A percentile compares a stretch with the other conserved stretches of the same genome.
phyloP scores from a whole-genome alignment of 768 basidiomycete genomes.

The Chiua virens region DNA sequence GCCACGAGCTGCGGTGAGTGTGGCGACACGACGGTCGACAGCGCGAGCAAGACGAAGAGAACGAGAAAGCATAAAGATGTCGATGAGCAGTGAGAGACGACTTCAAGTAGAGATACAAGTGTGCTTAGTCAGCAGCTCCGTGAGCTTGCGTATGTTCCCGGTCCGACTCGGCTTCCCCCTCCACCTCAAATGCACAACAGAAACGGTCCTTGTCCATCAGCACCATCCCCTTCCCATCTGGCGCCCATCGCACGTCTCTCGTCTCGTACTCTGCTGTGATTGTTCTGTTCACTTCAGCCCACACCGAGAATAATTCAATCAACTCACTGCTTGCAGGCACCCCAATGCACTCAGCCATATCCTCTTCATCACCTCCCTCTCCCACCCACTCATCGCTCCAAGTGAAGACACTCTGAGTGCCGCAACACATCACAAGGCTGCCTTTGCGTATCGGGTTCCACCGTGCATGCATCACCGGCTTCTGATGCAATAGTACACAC shows the following conservation, averaged over 20 bases:
- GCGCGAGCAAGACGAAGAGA: constrained; percentile 54
- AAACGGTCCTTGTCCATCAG: constrained; percentile 77
- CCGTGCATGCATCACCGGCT: constrained; percentile 60
- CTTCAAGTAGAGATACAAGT: neutral
- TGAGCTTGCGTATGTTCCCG: constrained; percentile 1
- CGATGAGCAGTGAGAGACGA: neutral
- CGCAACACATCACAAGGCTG: constrained; percentile 65
- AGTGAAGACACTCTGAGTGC: constrained; percentile 62
- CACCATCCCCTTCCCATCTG: constrained; percentile 81
- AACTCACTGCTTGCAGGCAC: constrained; percentile 75
- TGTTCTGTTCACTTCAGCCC: neutral
- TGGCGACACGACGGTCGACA: constrained; percentile 40
- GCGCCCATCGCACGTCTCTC: constrained; percentile 73
- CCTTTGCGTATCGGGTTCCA: constrained; percentile 90
- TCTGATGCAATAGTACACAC: constrained; percentile 64
- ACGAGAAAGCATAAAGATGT: constrained; percentile 56
- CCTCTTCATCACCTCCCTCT: constrained; percentile 57
- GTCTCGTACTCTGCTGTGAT: constrained; percentile 66
- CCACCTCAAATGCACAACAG: constrained; percentile 84
- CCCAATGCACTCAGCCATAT: constrained; percentile 89
- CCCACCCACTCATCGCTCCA: constrained; percentile 85
- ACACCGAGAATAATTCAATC: neutral
- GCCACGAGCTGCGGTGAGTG: constrained; percentile 31
- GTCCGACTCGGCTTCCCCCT: constrained; percentile 33
- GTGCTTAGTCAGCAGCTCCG: neutral